Percentiles rank a stretch among this genome's conserved stretches.
phyloP scores from a whole-genome alignment of 441 rosid species.

The Pelargonium myrrhifolium region DNA sequence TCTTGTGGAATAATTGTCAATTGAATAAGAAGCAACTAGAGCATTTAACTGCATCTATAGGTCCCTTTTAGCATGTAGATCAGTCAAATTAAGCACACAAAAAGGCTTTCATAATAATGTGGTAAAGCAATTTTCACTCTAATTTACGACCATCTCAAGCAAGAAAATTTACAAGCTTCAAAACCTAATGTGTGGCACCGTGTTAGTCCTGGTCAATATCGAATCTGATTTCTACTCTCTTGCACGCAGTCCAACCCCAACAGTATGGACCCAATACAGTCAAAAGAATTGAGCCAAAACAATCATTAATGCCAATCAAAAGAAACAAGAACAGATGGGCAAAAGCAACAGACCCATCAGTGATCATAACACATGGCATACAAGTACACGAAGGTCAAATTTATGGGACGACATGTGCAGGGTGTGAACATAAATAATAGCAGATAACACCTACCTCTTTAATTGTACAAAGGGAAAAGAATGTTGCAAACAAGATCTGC shows the following conservation, averaged over 20 bases:
- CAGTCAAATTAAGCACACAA: not conserved
- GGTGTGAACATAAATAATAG: not conserved
- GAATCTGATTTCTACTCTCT: not conserved
- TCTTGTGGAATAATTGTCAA: not conserved
- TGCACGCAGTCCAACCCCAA: too few species aligned
- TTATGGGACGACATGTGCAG: not conserved
- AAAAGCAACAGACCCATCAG: not conserved
- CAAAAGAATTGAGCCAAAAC: too few species aligned
- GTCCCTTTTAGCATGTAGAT: not conserved
- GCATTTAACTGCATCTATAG: not conserved
- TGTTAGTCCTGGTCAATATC: not conserved
- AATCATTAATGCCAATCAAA: not conserved
- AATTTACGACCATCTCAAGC: not conserved
- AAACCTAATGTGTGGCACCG: too few species aligned
- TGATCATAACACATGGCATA: not conserved
- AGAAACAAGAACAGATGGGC: not conserved
- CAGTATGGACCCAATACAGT: too few species aligned
- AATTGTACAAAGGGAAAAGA: not conserved
- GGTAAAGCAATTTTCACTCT: not conserved
- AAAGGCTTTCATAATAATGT: not conserved
- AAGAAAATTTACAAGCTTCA: not conserved
- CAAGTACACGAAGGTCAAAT: not conserved
- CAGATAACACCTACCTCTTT: not conserved
- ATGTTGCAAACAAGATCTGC: too few species aligned
- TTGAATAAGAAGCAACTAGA: not conserved